Percentiles rank a stretch among this genome's conserved stretches.
phyloP scores from a whole-genome alignment of 208 protist species.

The Histomonas meleagridis region DNA sequence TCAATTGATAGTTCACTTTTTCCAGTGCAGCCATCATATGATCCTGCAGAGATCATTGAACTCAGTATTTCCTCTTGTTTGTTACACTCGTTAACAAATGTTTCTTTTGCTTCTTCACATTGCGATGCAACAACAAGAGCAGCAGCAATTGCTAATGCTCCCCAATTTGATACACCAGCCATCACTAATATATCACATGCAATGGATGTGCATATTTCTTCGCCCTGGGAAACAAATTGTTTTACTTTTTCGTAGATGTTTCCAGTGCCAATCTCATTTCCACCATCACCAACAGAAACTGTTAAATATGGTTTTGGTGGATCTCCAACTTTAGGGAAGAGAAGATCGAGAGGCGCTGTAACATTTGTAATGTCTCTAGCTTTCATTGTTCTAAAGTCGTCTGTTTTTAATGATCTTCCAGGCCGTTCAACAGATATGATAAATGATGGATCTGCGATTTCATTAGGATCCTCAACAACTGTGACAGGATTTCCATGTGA shows the following conservation, averaged over 20 bases:
- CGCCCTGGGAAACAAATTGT: not conserved
- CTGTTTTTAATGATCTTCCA: not conserved
- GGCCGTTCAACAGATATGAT: not conserved
- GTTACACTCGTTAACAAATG: not conserved
- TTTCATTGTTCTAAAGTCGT: not conserved
- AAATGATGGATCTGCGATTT: not conserved
- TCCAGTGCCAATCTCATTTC: not conserved
- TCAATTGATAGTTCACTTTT: not conserved
- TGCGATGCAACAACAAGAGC: not conserved
- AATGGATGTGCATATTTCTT: not conserved
- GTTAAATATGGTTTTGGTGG: not conserved
- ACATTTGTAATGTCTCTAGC: not conserved
- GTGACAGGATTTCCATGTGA: not conserved
- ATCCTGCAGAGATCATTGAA: not conserved
- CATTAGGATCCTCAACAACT: not conserved
- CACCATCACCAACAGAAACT: not conserved
- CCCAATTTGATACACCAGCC: not conserved
- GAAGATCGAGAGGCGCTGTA: not conserved
- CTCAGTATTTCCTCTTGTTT: not conserved
- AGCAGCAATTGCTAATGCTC: not conserved
- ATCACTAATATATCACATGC: not conserved
- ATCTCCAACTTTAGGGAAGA: not conserved
- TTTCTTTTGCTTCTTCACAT: not conserved
- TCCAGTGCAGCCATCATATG: slow-evolving; percentile 16
- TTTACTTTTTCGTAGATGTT: not conserved